A percentile compares a stretch with the other conserved stretches of the same genome.
phyloP scores from a whole-genome alignment of 2,329 filamentous ascomycete species.

The Fusarium udum region DNA sequence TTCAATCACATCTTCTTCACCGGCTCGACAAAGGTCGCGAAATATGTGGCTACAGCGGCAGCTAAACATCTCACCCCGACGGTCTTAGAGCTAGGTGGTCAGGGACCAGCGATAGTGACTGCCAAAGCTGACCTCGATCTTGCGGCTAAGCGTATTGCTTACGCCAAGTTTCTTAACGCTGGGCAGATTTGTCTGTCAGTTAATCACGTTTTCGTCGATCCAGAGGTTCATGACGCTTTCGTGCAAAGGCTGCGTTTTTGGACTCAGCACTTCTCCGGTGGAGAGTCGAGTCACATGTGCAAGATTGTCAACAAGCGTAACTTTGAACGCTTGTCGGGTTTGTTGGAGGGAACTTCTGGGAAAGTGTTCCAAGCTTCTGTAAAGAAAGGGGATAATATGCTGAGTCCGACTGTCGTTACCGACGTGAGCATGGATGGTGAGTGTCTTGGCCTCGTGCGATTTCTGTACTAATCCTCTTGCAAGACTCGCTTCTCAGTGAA shows the following conservation, averaged over 20 bases:
- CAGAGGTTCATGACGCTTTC: conserved; percentile 49
- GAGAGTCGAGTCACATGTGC: conserved; percentile 18
- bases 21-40: conserved; percentile 51
- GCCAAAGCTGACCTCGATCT: conserved; percentile 52
- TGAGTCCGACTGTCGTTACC: neutral
- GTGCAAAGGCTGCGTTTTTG: conserved; percentile 38
- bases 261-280: neutral
- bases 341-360: conserved; percentile 47
- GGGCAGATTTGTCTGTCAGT: conserved; percentile 46
- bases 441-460: rapidly evolving
- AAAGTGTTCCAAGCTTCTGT: neutral
- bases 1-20: conserved; percentile 60
- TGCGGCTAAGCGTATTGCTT: conserved; percentile 55
- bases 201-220: conserved; percentile 57
- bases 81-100: conserved; percentile 57
- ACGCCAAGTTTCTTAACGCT: conserved; percentile 54
- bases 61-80: conserved; percentile 56
- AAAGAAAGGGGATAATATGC: neutral
- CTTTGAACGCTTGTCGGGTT: conserved; percentile 51
- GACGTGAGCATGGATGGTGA: neutral
- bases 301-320: conserved; percentile 55
- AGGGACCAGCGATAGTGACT: conserved; percentile 55
- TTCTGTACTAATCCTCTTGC: rapidly evolving
- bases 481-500: conserved; percentile 53
- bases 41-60: conserved; percentile 51